phyloP scores from a whole-genome alignment of 2,329 filamentous ascomycete species.

The Pyrenochaeta sp. region DNA sequence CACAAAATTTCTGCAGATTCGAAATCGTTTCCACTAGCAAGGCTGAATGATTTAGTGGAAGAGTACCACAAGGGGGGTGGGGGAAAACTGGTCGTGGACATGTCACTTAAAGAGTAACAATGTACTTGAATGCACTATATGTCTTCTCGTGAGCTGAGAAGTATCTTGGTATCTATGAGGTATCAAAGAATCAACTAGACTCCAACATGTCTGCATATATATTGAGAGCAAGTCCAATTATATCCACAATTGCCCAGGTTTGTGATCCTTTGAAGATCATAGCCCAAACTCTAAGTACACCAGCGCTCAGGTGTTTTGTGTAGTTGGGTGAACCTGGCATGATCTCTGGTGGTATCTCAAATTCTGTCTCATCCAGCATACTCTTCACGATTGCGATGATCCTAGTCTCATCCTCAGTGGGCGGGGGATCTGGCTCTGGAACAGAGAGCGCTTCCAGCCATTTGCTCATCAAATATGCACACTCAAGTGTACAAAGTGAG shows the following conservation, averaged over 20 bases:
- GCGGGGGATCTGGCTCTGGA: constrained; percentile 40
- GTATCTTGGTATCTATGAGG: not conserved
- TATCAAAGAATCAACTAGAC: constrained; percentile 36
- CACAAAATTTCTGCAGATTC: constrained; percentile 45
- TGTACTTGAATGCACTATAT: no score
- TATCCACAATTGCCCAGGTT: constrained; percentile 54
- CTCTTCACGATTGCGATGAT: constrained; percentile 49
- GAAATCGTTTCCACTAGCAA: constrained; percentile 45
- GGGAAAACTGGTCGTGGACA: constrained; percentile 57
- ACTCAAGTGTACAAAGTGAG: constrained; percentile 49
- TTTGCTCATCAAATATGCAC: constrained; percentile 51
- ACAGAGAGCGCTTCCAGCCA: constrained; percentile 49
- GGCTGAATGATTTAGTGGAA: constrained; percentile 52
- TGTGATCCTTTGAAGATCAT: constrained; percentile 52
- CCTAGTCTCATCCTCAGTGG: constrained; percentile 49
- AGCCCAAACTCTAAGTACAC: constrained; percentile 52
- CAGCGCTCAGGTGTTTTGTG: constrained; percentile 48
- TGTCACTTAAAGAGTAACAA: constrained; percentile 34
- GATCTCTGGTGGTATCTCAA: constrained; percentile 34
- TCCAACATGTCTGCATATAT: constrained; percentile 52
- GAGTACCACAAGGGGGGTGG: constrained; percentile 55
- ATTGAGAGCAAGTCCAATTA: constrained; percentile 52
- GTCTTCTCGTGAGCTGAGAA: no score
- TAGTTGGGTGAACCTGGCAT: constrained; percentile 43
- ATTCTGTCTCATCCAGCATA: constrained; percentile 53